Evolutionary conservation across 202 grass and related monocot species (phyloP).

Genomic region (Setaria italica): DNA sequence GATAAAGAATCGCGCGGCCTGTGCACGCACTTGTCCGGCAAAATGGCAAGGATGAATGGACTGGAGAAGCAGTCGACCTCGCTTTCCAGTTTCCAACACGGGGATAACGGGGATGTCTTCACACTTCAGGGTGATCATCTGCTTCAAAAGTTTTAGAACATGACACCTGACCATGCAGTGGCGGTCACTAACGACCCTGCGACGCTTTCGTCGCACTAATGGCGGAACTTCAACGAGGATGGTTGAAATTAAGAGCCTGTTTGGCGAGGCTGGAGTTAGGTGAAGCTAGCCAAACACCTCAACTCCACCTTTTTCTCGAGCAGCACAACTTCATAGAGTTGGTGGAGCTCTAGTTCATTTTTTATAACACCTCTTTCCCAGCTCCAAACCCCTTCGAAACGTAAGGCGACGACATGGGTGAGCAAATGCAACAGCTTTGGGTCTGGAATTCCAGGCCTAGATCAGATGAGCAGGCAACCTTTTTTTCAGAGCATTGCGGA

Average conservation of each 20-base stretch:
- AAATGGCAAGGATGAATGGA: neutral
- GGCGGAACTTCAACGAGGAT: neutral
- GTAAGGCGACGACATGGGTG: neutral
- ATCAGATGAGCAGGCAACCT: neutral
- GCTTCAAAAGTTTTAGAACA: neutral
- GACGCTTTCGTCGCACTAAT: neutral
- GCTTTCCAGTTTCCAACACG: constrained; percentile 13
- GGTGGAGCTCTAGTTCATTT: too few relatives aligned
- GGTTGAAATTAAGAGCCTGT: neutral
- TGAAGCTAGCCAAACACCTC: too few relatives aligned
- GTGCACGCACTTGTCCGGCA: neutral
- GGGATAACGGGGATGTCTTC: neutral
- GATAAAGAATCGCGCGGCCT: neutral
- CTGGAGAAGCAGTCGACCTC: neutral
- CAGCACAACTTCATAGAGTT: too few relatives aligned
- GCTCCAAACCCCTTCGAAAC: too few relatives aligned
- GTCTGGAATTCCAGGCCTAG: neutral
- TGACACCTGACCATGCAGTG: neutral
- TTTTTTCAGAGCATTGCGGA: neutral
- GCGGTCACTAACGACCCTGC: neutral
- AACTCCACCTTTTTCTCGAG: too few relatives aligned
- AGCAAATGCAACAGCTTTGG: neutral
- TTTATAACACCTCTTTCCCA: too few relatives aligned
- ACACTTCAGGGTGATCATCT: neutral
- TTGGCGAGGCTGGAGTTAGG: too few relatives aligned